Conservation (phyloP, 2,329 filamentous ascomycete genomes). For the Calycina marina region DNA sequence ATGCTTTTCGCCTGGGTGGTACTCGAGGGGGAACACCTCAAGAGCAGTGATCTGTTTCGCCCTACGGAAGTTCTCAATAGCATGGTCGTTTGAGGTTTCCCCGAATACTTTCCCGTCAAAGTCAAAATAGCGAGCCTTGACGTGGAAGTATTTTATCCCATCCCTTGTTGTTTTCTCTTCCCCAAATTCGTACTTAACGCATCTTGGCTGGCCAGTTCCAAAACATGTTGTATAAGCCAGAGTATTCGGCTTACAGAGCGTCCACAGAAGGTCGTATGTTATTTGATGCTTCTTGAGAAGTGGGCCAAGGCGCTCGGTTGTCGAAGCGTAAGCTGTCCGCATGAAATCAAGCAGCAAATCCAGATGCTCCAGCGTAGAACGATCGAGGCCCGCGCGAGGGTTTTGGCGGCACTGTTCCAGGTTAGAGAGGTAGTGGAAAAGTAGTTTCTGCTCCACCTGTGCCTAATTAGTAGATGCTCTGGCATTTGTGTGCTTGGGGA, state of each 20-base stretch:
- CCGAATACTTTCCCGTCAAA: conserved; percentile 19
- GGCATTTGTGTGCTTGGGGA: not conserved
- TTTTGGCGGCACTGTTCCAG: conserved; percentile 4
- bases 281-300: conserved; percentile 20
- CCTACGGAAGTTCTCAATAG: conserved; percentile 9
- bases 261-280: conserved; percentile 24
- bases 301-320: conserved; percentile 5
- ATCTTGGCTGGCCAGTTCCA: conserved; percentile 11
- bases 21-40: conserved; percentile 20
- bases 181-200: conserved; percentile 12
- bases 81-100: conserved; percentile 13
- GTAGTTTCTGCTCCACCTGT: conserved; percentile 7
- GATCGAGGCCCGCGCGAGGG: conserved; percentile 1
- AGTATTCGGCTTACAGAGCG: conserved; percentile 23
- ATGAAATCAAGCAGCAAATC: conserved; percentile 9
- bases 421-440: conserved; percentile 8
- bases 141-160: conserved; percentile 7
- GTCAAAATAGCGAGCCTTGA: conserved; percentile 8
- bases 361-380: conserved; percentile 4
- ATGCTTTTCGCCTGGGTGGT: conserved; percentile 14
- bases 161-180: conserved; percentile 10
- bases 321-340: conserved; percentile 6
- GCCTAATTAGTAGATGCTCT: conserved; percentile 3
- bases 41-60: conserved; percentile 17
- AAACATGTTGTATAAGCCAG: conserved; percentile 17